Conservation (phyloP, 106 monocot species). For the Platanthera guangdongensis region DNA sequence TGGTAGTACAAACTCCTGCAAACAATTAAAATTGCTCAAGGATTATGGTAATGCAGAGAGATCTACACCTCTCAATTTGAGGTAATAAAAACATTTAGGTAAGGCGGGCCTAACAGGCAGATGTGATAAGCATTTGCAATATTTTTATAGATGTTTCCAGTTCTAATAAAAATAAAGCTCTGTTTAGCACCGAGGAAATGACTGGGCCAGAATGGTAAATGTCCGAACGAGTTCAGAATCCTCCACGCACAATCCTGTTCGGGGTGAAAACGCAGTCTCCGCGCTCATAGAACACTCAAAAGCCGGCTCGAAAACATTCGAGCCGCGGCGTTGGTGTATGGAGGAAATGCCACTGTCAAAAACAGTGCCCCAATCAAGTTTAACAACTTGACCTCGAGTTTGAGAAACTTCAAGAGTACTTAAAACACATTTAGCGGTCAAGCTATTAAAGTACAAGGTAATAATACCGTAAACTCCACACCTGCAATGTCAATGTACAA, state of each 20-base stretch:
- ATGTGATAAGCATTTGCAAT: neutral
- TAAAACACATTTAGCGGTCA: neutral
- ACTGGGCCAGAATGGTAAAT: too few species aligned
- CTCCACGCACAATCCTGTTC: too few species aligned
- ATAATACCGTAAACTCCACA: slow-evolving; percentile 9
- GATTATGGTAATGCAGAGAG: neutral
- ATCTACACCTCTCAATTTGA: neutral
- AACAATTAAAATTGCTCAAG: neutral
- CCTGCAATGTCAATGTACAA: slow-evolving; percentile 32
- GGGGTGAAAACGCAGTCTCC: too few species aligned
- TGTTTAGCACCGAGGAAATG: too few species aligned
- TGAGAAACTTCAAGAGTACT: neutral
- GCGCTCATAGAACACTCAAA: too few species aligned
- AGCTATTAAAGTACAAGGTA: slow-evolving; percentile 1
- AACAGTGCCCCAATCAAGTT: neutral
- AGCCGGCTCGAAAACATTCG: too few species aligned
- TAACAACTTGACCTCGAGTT: neutral
- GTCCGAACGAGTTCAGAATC: too few species aligned
- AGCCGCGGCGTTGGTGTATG: too few species aligned
- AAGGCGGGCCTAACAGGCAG: too few species aligned
- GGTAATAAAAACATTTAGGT: neutral
- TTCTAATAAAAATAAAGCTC: neutral
- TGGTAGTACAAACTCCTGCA: slow-evolving; percentile 44
- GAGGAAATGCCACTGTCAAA: too few species aligned
- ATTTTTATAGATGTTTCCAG: neutral